phyloP scores from a whole-genome alignment of 495 filamentous ascomycete genomes.

The Lindgomyces ingoldianus region DNA sequence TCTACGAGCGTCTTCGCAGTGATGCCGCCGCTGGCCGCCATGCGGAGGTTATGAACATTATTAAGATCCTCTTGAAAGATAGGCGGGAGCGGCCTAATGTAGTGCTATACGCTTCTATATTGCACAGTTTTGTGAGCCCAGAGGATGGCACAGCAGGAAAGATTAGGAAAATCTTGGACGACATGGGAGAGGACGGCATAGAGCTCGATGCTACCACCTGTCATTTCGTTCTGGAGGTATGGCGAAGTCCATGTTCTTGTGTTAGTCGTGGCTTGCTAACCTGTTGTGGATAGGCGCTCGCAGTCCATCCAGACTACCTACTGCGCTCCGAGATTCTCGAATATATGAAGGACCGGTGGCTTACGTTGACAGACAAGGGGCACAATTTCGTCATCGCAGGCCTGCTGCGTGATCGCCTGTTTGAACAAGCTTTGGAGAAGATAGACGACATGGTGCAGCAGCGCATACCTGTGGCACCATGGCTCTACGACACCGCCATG shows the following conservation, averaged over 20 bases:
- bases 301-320: constrained; percentile 83
- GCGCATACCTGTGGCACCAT: constrained; percentile 58
- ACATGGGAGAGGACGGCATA: constrained; percentile 66
- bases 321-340: constrained; percentile 71
- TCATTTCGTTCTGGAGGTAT: constrained; percentile 70
- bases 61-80: constrained; percentile 60
- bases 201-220: constrained; percentile 64
- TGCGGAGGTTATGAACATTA: constrained; percentile 45
- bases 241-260: background rate
- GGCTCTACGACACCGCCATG: constrained; percentile 75
- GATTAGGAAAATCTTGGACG: constrained; percentile 61
- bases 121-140: constrained; percentile 66
- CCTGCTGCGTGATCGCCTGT: constrained; percentile 73
- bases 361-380: constrained; percentile 62
- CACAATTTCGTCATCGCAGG: constrained; percentile 70
- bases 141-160: constrained; percentile 63
- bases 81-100: constrained; percentile 64
- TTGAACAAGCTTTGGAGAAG: constrained; percentile 77
- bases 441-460: constrained; percentile 65
- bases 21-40: constrained; percentile 39
- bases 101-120: constrained; percentile 70
- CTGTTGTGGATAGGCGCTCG: constrained; percentile 56
- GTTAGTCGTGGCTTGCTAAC: constrained; percentile 11
- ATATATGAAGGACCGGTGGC: constrained; percentile 70
- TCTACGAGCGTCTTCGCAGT: constrained; percentile 53